Evolutionary conservation across 768 basidiomycete species (phyloP).

Genomic region (Leccinum subtestaceum): DNA sequence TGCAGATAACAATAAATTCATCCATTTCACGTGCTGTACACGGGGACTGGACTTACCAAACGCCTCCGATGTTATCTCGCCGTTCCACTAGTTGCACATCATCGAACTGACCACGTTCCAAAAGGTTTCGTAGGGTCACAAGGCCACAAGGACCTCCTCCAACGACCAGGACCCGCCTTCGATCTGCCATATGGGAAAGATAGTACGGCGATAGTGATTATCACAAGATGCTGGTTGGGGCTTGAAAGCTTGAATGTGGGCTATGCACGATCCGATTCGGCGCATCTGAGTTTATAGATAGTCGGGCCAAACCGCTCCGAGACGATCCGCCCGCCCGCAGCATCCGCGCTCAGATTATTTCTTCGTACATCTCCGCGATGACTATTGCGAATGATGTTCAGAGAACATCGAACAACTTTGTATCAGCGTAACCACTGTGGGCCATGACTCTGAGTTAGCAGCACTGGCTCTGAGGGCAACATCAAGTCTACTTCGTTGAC

Average conservation of each 20-base stretch:
- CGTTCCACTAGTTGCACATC: constrained; percentile 47
- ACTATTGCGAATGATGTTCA: neutral
- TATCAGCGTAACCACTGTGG: neutral
- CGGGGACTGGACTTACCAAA: constrained; percentile 37
- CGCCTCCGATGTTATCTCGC: constrained; percentile 45
- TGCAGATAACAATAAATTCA: neutral
- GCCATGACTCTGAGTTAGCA: neutral
- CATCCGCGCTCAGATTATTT: neutral
- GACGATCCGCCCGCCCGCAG: neutral
- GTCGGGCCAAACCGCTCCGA: neutral
- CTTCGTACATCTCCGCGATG: neutral
- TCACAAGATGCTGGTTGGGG: neutral
- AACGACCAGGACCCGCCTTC: constrained; percentile 37
- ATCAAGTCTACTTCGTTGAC: neutral
- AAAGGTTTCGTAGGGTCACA: constrained; percentile 47
- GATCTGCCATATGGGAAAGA: neutral
- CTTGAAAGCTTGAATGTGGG: neutral
- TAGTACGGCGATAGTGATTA: neutral
- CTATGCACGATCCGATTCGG: neutral
- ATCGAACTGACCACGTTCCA: constrained; percentile 40
- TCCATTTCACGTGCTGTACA: neutral
- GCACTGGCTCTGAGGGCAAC: neutral
- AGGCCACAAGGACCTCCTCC: constrained; percentile 49
- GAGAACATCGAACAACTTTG: neutral
- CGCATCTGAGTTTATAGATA: neutral